A percentile compares a stretch with the other conserved stretches of the same genome.
phyloP scores from a whole-genome alignment of 2,329 filamentous ascomycete species.

The Huntiella moniliformis region DNA sequence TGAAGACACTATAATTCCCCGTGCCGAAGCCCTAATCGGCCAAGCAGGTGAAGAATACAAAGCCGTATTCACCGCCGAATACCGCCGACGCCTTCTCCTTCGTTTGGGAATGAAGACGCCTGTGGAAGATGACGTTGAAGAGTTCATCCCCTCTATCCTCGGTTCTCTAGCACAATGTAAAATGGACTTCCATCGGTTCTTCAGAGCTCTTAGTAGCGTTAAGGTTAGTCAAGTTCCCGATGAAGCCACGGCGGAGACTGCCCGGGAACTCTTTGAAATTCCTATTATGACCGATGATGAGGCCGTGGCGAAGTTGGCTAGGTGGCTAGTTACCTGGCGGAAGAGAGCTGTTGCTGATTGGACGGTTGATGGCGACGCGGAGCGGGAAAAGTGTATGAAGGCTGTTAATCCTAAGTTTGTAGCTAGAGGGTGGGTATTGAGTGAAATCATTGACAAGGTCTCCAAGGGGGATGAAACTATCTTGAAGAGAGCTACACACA shows the following conservation, averaged over 20 bases:
- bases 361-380: slow-evolving; percentile 36
- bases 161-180: slow-evolving; percentile 67
- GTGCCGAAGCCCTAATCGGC: slow-evolving; percentile 72
- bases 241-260: slow-evolving; percentile 36
- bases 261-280: slow-evolving; percentile 20
- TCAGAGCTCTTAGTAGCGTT: slow-evolving; percentile 55
- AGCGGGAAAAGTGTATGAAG: slow-evolving; percentile 59
- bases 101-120: slow-evolving; percentile 54
- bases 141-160: slow-evolving; percentile 59
- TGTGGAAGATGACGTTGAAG: slow-evolving; percentile 56
- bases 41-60: slow-evolving; percentile 76
- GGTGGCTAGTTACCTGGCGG: slow-evolving; percentile 71
- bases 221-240: slow-evolving; percentile 36
- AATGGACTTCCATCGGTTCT: slow-evolving; percentile 88
- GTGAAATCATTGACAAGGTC: slow-evolving; percentile 78
- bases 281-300: slow-evolving; percentile 55
- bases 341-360: slow-evolving; percentile 57
- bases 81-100: slow-evolving; percentile 64
- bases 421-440: slow-evolving; percentile 76
- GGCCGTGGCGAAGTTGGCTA: slow-evolving; percentile 46
- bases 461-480: slow-evolving; percentile 73
- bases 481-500: slow-evolving; percentile 57
- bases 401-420: slow-evolving; percentile 83
- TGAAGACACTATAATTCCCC: slow-evolving; percentile 46
- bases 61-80: slow-evolving; percentile 70